Evolutionary conservation across 2,329 filamentous ascomycete species (phyloP).

Genomic region (Aspergillus versicolor): DNA sequence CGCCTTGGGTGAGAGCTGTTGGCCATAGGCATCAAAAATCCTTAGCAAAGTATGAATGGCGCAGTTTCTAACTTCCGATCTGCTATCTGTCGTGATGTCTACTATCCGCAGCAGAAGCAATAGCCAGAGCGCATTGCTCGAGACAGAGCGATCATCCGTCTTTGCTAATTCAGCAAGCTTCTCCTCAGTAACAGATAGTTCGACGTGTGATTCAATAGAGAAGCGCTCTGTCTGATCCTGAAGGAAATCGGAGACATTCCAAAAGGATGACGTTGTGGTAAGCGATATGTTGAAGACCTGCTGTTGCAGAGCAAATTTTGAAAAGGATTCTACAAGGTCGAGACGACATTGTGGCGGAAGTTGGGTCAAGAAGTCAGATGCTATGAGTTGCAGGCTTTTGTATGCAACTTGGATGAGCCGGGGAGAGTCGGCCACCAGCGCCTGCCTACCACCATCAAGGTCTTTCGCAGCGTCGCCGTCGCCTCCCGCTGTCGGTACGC

Average conservation of each 20-base stretch:
- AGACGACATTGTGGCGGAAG: slow-evolving; percentile 70
- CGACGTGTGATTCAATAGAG: slow-evolving; percentile 37
- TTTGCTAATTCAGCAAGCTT: slow-evolving; percentile 60
- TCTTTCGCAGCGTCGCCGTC: slow-evolving; percentile 14
- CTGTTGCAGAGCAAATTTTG: slow-evolving; percentile 82
- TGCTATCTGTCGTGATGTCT: slow-evolving; percentile 40
- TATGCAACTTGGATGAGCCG: slow-evolving; percentile 84
- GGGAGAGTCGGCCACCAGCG: slow-evolving; percentile 53
- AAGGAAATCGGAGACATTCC: slow-evolving; percentile 89
- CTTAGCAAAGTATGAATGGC: slow-evolving; percentile 87
- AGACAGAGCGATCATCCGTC: slow-evolving; percentile 58
- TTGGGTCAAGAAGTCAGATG: slow-evolving; percentile 85
- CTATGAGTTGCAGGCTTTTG: slow-evolving; percentile 84
- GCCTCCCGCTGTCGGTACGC: slow-evolving; percentile 43
- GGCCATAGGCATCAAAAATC: slow-evolving; percentile 89
- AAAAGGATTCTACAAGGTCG: slow-evolving; percentile 80
- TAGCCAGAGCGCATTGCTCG: slow-evolving; percentile 41
- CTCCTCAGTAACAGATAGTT: slow-evolving; percentile 54
- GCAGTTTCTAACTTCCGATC: slow-evolving; percentile 49
- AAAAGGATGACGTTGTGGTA: slow-evolving; percentile 93
- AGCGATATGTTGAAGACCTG: slow-evolving; percentile 94
- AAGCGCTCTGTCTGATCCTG: slow-evolving; percentile 49
- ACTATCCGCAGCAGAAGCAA: slow-evolving; percentile 41
- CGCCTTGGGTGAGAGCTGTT: slow-evolving; percentile 71
- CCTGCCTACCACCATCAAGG: slow-evolving; percentile 6